Evolutionary conservation across 768 basidiomycete genomes (phyloP).

Genomic region (Strobilomyces confusus): DNA sequence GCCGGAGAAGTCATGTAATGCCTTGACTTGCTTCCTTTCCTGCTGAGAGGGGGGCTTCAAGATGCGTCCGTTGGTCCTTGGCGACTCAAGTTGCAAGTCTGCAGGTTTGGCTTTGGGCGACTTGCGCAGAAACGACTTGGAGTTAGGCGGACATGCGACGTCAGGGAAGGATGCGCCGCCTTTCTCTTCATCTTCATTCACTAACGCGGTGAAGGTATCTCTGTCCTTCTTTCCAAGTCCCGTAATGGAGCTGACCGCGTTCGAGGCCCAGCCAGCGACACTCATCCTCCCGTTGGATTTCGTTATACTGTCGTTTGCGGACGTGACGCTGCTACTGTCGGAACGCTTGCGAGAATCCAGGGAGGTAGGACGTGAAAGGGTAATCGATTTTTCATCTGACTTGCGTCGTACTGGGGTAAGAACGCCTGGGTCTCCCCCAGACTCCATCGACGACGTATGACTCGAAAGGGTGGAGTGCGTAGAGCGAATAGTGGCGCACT

Average conservation of each 20-base stretch:
- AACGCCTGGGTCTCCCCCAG: slow-evolving; percentile 32
- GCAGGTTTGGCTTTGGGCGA: slow-evolving; percentile 25
- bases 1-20: slow-evolving; percentile 71
- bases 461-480: slow-evolving; percentile 29
- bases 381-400: slow-evolving; percentile 41
- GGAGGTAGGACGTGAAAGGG: slow-evolving; percentile 54
- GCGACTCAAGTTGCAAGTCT: slow-evolving; percentile 24
- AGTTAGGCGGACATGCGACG: slow-evolving; percentile 34
- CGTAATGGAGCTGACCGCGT: slow-evolving; percentile 57
- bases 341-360: slow-evolving; percentile 63
- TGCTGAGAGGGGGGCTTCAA: slow-evolving; percentile 49
- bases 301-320: slow-evolving; percentile 33
- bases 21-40: slow-evolving; percentile 56
- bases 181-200: slow-evolving; percentile 41
- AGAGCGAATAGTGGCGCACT: slow-evolving; percentile 32
- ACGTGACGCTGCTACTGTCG: slow-evolving; percentile 46
- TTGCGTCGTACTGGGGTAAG: slow-evolving; percentile 33
- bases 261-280: slow-evolving; percentile 55
- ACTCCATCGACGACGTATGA: slow-evolving; percentile 27
- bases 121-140: slow-evolving; percentile 30
- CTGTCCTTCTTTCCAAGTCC: slow-evolving; percentile 55
- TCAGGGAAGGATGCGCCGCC: slow-evolving; percentile 18
- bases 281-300: slow-evolving; percentile 39
- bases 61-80: slow-evolving; percentile 35
- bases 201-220: slow-evolving; percentile 57